Evolutionary conservation across 1,284 basidiomycete species (phyloP).

Genomic region (Macrocystidia cucumis): DNA sequence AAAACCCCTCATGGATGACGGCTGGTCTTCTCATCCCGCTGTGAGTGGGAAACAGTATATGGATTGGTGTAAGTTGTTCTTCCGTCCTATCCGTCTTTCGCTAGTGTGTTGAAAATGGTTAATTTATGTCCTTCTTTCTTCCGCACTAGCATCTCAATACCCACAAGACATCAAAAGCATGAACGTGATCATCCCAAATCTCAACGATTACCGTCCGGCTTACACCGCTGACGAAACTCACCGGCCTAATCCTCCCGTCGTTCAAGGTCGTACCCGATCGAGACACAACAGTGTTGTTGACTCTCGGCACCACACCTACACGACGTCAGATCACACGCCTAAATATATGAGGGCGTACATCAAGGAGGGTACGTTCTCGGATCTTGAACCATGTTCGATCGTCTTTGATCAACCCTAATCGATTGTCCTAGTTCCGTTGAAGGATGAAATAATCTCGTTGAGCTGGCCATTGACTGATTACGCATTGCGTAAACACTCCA

Average conservation of each 20-base stretch:
- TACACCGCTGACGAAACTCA: no score
- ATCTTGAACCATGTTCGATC: neutral
- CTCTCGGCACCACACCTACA: neutral
- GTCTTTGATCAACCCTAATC: neutral
- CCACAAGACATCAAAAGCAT: no score
- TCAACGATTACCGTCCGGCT: no score
- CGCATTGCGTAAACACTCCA: slow-evolving; percentile 11
- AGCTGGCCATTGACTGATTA: slow-evolving; percentile 25
- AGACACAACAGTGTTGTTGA: neutral
- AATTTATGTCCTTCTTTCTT: no score
- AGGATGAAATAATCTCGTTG: slow-evolving; percentile 18
- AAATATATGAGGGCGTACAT: slow-evolving; percentile 19
- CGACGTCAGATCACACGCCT: slow-evolving; percentile 1
- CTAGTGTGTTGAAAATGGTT: slow-evolving; percentile 13
- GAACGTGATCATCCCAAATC: no score
- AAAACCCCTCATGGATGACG: slow-evolving; percentile 11
- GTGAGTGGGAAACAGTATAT: slow-evolving; percentile 9
- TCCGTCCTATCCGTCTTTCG: slow-evolving; percentile 9
- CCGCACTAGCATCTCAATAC: no score
- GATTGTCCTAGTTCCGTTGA: slow-evolving; percentile 14
- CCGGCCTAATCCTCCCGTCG: neutral
- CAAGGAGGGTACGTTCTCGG: slow-evolving; percentile 15
- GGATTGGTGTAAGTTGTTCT: slow-evolving; percentile 14
- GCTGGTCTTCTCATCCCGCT: slow-evolving; percentile 10
- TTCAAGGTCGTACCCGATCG: no score